Evolutionary conservation across 1,284 basidiomycete genomes (phyloP).

Genomic region (Ganoderma lucidum): DNA sequence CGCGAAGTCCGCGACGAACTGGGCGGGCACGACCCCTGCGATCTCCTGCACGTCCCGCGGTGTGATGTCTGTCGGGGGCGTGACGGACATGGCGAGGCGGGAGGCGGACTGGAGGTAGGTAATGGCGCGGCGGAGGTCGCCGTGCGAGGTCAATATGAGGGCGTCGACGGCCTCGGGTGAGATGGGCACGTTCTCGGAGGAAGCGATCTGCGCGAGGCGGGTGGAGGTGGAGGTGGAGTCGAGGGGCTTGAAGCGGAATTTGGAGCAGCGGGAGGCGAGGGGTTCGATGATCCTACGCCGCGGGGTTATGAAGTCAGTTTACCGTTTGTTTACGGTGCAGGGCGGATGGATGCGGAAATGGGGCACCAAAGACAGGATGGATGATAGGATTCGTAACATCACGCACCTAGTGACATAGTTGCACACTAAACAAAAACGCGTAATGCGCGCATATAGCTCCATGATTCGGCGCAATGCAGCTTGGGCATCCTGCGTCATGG

Average conservation of each 20-base stretch:
- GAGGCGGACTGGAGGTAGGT: conserved; percentile 98
- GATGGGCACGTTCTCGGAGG: conserved; percentile 62
- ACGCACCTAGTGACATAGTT: conserved; percentile 97
- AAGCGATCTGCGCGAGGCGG: conserved; percentile 86
- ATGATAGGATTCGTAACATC: neutral
- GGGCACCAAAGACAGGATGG: neutral
- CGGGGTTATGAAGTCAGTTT: neutral
- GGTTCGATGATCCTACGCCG: conserved; percentile 94
- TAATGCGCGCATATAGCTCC: conserved; percentile 98
- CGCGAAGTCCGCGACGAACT: conserved; percentile 77
- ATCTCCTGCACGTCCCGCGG: conserved; percentile 92
- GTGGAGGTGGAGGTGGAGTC: conserved; percentile 80
- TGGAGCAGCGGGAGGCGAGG: conserved; percentile 97
- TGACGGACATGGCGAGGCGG: conserved; percentile 77
- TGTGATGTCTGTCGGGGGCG: conserved; percentile 77
- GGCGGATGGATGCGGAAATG: too few species aligned
- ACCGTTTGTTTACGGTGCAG: too few species aligned
- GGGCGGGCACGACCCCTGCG: conserved; percentile 91
- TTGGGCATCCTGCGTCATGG: conserved; percentile 99
- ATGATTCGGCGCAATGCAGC: conserved; percentile 96
- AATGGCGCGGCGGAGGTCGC: conserved; percentile 97
- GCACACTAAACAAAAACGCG: conserved; percentile 98
- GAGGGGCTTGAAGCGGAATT: conserved; percentile 97
- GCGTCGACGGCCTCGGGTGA: conserved; percentile 66
- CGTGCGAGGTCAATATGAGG: conserved; percentile 85